These are phyloP conservation scores for Nothomitra cinnamomea DNA, from an alignment of 2,329 filamentous ascomycete genomes.

Conservation along the genomic window DNA sequence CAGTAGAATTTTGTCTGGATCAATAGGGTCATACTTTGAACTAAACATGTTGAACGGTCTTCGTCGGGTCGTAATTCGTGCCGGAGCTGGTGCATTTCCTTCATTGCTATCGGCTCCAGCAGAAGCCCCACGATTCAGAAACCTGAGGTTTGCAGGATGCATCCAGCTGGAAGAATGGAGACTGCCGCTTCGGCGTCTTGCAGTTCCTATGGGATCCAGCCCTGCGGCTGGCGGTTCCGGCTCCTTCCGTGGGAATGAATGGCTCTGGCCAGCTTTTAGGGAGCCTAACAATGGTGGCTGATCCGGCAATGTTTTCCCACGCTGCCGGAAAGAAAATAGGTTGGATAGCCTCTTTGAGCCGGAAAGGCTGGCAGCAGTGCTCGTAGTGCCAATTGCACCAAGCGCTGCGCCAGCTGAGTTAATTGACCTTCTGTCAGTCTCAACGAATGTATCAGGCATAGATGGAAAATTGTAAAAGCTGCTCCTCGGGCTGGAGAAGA, in stretches of 20 bases:
- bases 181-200: conserved; percentile 39
- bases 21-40: conserved; percentile 15
- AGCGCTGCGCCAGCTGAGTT: conserved; percentile 14
- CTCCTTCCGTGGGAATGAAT: conserved; percentile 51
- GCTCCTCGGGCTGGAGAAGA: conserved; percentile 30
- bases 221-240: conserved; percentile 25
- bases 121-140: conserved; percentile 27
- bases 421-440: conserved; percentile 18
- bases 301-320: conserved; percentile 41
- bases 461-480: conserved; percentile 20
- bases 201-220: conserved; percentile 30
- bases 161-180: conserved; percentile 36
- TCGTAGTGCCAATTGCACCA: conserved; percentile 15
- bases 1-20: conserved; percentile 15
- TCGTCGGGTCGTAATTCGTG: conserved; percentile 19
- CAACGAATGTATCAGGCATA: conserved; percentile 8
- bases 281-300: conserved; percentile 50
- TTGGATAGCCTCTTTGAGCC: conserved; percentile 36
- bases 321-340: conserved; percentile 42
- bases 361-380: conserved; percentile 28
- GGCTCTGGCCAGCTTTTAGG: conserved; percentile 55
- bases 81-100: conserved; percentile 18
- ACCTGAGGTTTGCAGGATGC: conserved; percentile 27
- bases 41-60: conserved; percentile 29
- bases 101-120: conserved; percentile 19